Conservation (phyloP, 2,329 filamentous ascomycete genomes). For the Hawksworthiomyces lignivorus region DNA sequence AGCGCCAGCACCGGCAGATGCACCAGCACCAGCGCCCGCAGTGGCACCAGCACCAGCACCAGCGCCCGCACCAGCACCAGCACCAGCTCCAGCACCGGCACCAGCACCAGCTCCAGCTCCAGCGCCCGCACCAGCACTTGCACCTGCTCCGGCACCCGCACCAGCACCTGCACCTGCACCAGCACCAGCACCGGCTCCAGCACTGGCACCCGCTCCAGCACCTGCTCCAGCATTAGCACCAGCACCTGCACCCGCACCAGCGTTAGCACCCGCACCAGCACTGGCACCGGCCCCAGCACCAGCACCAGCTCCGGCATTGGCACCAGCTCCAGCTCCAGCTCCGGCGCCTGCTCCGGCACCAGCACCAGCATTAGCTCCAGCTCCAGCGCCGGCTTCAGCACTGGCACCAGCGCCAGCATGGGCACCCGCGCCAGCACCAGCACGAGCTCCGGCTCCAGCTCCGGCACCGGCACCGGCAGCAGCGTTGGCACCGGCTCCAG, state of each 20-base stretch:
- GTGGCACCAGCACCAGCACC: neutral
- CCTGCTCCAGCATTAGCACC: neutral
- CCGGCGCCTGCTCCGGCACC: neutral
- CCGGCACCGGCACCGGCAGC: neutral
- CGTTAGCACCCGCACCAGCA: neutral
- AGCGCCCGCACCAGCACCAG: too few species aligned
- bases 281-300: neutral
- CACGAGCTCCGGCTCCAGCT: neutral
- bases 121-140: neutral
- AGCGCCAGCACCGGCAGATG: too few species aligned
- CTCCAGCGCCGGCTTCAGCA: neutral
- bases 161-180: neutral
- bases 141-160: too few species aligned
- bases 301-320: neutral
- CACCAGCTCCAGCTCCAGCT: neutral
- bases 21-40: too few species aligned
- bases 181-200: neutral
- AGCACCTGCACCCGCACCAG: neutral
- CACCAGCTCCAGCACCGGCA: neutral
- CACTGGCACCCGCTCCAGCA: neutral
- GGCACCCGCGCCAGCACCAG: neutral
- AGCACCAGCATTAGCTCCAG: neutral
- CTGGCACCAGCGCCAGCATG: neutral
- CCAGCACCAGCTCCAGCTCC: slow-evolving; percentile 1
- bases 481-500: neutral